A percentile compares a stretch with the other conserved stretches of the same genome.
These are phyloP conservation scores for Acanthamoeba triangularis DNA, from an alignment of 208 protist species.

Conservation along the genomic window DNA sequence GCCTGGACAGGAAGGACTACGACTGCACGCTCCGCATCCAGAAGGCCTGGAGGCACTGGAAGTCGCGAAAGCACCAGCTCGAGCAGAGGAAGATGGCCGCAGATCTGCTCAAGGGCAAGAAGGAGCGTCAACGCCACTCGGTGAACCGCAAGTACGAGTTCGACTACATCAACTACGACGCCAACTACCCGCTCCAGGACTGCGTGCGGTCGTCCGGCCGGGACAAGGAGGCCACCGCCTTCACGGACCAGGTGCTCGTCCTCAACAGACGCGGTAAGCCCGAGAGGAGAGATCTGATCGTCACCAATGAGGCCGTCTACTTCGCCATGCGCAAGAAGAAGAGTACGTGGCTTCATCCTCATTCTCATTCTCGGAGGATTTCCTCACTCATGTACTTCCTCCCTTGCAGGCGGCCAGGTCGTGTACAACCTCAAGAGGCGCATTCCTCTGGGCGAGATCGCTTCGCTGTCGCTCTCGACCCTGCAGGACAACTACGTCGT, in stretches of 20 bases:
- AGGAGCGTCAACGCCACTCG: slow-evolving; percentile 86
- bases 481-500: slow-evolving; percentile 83
- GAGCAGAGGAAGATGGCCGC: slow-evolving; percentile 86
- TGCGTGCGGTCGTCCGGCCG: background rate
- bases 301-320: slow-evolving; percentile 81
- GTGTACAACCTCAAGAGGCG: slow-evolving; percentile 72
- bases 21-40: slow-evolving; percentile 86
- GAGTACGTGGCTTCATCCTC: background rate
- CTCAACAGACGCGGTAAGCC: slow-evolving; percentile 74
- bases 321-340: slow-evolving; percentile 75
- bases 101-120: slow-evolving; percentile 87
- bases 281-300: slow-evolving; percentile 80
- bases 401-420: background rate
- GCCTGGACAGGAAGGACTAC: slow-evolving; percentile 85
- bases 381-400: background rate
- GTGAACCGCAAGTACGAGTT: slow-evolving; percentile 87
- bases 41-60: slow-evolving; percentile 84
- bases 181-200: slow-evolving; percentile 86
- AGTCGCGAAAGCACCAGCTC: slow-evolving; percentile 85
- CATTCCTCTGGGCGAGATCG: slow-evolving; percentile 73
- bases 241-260: slow-evolving; percentile 79
- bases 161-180: slow-evolving; percentile 90
- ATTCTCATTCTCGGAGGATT: background rate
- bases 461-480: slow-evolving; percentile 67
- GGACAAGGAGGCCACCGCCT: slow-evolving; percentile 85